Evolutionary conservation across 1,284 basidiomycete species (phyloP).

Genomic region (Austroboletus novae-zelandiae): DNA sequence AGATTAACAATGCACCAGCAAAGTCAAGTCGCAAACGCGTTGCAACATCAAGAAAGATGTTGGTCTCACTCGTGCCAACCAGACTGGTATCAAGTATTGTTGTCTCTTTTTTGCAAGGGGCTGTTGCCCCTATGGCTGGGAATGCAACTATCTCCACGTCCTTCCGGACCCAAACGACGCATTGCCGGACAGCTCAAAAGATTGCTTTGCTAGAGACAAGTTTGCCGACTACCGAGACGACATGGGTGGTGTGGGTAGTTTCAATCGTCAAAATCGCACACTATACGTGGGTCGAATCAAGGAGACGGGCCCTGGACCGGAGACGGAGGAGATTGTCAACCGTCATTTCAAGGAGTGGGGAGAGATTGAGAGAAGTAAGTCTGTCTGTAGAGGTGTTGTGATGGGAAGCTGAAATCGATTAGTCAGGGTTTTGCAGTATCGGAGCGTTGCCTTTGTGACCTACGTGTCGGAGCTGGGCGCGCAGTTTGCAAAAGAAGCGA

Average conservation of each 20-base stretch:
- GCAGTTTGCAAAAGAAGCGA: conserved; percentile 98
- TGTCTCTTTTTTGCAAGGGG: conserved; percentile 97
- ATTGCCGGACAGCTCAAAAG: conserved; percentile 88
- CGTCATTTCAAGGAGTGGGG: conserved; percentile 98
- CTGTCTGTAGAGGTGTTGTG: not conserved
- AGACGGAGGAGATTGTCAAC: conserved; percentile 87
- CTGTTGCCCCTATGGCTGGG: conserved; percentile 96
- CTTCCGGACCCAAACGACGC: conserved; percentile 71
- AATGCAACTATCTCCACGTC: conserved; percentile 93
- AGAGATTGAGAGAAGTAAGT: conserved; percentile 88
- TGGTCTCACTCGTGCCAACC: conserved; percentile 92
- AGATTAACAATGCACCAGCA: conserved; percentile 49
- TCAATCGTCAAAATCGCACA: conserved; percentile 91
- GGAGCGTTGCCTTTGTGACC: conserved; percentile 96
- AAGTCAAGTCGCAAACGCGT: conserved; percentile 88
- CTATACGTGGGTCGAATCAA: conserved; percentile 94
- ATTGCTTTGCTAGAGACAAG: conserved; percentile 97
- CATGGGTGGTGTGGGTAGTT: conserved; percentile 98
- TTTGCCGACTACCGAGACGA: conserved; percentile 98
- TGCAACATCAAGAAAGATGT: conserved; percentile 88
- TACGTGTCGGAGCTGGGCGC: conserved; percentile 86
- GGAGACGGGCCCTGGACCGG: conserved; percentile 82
- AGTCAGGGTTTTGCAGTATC: conserved; percentile 92
- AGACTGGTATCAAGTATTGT: conserved; percentile 86
- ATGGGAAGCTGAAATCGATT: conserved; percentile 10